A percentile compares a stretch with the other conserved stretches of the same genome.
Conservation (phyloP, 2,329 filamentous ascomycete species). For the Cercospora brassicicola region DNA sequence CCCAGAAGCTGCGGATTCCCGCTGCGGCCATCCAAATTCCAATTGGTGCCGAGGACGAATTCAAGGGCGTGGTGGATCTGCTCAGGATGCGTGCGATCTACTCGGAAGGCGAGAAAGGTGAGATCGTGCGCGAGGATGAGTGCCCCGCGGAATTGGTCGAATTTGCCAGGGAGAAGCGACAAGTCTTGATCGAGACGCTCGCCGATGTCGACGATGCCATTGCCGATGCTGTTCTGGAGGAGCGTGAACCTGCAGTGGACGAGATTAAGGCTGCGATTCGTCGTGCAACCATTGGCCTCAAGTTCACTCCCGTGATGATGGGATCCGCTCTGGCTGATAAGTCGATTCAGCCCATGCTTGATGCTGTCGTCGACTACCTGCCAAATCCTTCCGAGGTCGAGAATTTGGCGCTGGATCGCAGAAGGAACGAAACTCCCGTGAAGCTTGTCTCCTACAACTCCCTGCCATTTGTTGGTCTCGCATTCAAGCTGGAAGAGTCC, state of each 20-base stretch:
- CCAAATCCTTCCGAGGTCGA: constrained; percentile 87
- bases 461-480: constrained; percentile 88
- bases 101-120: constrained; percentile 79
- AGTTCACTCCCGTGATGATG: constrained; percentile 95
- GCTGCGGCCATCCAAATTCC: constrained; percentile 93
- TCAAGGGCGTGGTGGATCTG: constrained; percentile 88
- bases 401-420: constrained; percentile 84
- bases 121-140: constrained; percentile 73
- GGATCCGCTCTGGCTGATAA: constrained; percentile 94
- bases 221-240: constrained; percentile 89
- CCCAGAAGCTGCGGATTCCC: constrained; percentile 87
- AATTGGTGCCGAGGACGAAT: constrained; percentile 87
- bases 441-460: constrained; percentile 91
- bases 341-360: constrained; percentile 92
- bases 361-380: constrained; percentile 93
- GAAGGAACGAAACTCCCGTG: constrained; percentile 73
- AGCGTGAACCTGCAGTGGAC: constrained; percentile 71
- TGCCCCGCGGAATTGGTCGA: constrained; percentile 77
- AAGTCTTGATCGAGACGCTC: constrained; percentile 86
- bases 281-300: constrained; percentile 79
- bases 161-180: constrained; percentile 78
- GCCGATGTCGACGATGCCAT: constrained; percentile 98
- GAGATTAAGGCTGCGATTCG: constrained; percentile 94
- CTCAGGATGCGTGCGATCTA: constrained; percentile 91
- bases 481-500: constrained; percentile 98